Conservation (phyloP, 495 filamentous ascomycete genomes). For the Staphylotrichum tortipilum region DNA sequence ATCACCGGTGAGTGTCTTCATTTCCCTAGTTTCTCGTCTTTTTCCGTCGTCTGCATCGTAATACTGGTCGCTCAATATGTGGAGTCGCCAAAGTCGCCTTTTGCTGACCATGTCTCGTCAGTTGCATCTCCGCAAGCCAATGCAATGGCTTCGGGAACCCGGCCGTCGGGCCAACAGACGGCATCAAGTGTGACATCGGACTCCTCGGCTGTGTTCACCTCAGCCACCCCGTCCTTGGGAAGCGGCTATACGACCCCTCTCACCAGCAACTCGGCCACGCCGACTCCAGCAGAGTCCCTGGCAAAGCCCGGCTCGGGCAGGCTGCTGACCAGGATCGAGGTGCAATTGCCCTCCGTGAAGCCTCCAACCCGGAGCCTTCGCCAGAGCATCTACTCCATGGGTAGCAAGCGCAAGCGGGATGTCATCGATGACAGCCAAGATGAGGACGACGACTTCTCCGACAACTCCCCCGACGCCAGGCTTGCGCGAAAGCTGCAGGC, state of each 20-base stretch:
- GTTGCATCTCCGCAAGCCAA: constrained; percentile 1
- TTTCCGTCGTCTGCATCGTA: not conserved
- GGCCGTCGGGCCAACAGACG: not conserved
- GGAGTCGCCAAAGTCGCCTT: no score
- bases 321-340: constrained; percentile 17
- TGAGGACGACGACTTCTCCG: constrained; percentile 31
- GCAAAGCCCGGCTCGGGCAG: constrained; percentile 3
- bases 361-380: constrained; percentile 7
- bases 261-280: constrained; percentile 61
- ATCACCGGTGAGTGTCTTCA: constrained; percentile 14
- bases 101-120: not conserved
- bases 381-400: constrained; percentile 21
- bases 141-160: not conserved
- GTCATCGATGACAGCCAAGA: constrained; percentile 25
- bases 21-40: not conserved
- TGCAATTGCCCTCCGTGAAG: constrained; percentile 15
- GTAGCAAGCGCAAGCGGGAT: constrained; percentile 23
- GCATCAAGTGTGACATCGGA: constrained; percentile 6
- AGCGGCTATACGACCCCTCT: constrained; percentile 66
- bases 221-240: constrained; percentile 33
- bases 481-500: constrained; percentile 53
- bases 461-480: constrained; percentile 39
- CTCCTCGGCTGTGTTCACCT: constrained; percentile 33
- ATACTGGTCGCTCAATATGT: no score
- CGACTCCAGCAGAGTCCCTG: constrained; percentile 27